Conservation (phyloP, 768 basidiomycete genomes). For the Leucogyrophana mollusca region DNA sequence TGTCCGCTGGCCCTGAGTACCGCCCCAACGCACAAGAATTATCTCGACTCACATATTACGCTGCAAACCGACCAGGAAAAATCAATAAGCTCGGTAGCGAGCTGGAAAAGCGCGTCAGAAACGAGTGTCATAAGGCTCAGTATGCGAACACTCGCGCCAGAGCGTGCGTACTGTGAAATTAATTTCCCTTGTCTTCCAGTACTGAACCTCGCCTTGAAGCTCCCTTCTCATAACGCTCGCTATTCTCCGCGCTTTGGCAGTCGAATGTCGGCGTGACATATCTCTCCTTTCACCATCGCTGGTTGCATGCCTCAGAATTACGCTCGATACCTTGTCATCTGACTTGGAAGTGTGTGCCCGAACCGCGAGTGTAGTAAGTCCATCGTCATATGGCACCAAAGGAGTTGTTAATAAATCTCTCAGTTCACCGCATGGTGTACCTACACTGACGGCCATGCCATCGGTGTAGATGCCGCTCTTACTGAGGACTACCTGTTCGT, state of each 20-base stretch:
- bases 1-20: slow-evolving; percentile 74
- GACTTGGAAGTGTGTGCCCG: slow-evolving; percentile 79
- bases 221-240: slow-evolving; percentile 80
- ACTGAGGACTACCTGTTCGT: slow-evolving; percentile 70
- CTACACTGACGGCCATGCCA: slow-evolving; percentile 81
- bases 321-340: slow-evolving; percentile 49
- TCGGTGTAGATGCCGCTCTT: slow-evolving; percentile 72
- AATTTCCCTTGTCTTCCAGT: not conserved
- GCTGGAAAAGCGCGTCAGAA: slow-evolving; percentile 68
- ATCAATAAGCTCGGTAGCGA: slow-evolving; percentile 73
- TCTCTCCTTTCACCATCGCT: slow-evolving; percentile 70
- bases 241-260: slow-evolving; percentile 77
- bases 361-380: slow-evolving; percentile 76
- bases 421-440: slow-evolving; percentile 93
- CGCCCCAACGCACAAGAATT: slow-evolving; percentile 83
- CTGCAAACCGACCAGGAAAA: slow-evolving; percentile 80
- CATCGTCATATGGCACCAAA: not conserved
- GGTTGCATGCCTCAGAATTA: slow-evolving; percentile 59
- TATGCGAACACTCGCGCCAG: slow-evolving; percentile 66
- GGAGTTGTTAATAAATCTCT: not conserved
- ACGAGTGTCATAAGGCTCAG: slow-evolving; percentile 66
- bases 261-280: slow-evolving; percentile 85
- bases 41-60: slow-evolving; percentile 84
- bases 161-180: slow-evolving; percentile 54
- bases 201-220: slow-evolving; percentile 33